Percentiles rank a stretch among this genome's conserved stretches.
Evolutionary conservation across 1,284 basidiomycete genomes (phyloP).

Genomic region (Cryptococcus wingfieldii): DNA sequence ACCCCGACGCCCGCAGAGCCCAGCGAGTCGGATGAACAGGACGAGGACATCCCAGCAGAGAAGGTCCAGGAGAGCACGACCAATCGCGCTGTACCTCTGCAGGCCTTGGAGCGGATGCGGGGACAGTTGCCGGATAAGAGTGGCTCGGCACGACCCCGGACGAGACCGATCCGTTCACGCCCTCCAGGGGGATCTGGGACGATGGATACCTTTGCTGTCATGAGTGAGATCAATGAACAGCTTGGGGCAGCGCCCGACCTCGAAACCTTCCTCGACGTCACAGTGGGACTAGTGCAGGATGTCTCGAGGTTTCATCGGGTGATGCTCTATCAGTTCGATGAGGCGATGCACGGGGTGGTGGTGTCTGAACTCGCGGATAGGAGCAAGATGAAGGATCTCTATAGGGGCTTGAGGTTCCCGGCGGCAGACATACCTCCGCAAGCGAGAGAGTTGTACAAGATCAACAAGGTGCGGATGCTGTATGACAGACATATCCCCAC

Average conservation of each 20-base stretch:
- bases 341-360: constrained; percentile 59
- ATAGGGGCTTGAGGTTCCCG: constrained; percentile 58
- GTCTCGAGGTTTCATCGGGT: constrained; percentile 79
- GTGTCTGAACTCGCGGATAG: constrained; percentile 81
- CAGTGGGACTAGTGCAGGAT: constrained; percentile 76
- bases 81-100: constrained; percentile 65
- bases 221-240: constrained; percentile 82
- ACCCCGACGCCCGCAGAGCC: constrained; percentile 17
- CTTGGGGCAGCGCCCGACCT: constrained; percentile 66
- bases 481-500: constrained; percentile 78
- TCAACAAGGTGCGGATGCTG: constrained; percentile 73
- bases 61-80: constrained; percentile 73
- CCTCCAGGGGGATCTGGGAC: constrained; percentile 51
- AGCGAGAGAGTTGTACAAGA: constrained; percentile 56
- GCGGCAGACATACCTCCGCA: constrained; percentile 58
- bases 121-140: constrained; percentile 37
- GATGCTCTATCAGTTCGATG: constrained; percentile 71
- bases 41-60: constrained; percentile 53
- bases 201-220: constrained; percentile 74
- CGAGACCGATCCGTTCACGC: constrained; percentile 6
- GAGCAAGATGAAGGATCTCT: constrained; percentile 73
- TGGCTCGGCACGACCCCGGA: constrained; percentile 8
- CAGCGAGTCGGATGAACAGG: constrained; percentile 30
- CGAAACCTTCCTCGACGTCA: constrained; percentile 68
- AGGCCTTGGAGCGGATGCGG: constrained; percentile 66